phyloP scores from a whole-genome alignment of 139 green algal genomes.

The Coccomyxa sp. region DNA sequence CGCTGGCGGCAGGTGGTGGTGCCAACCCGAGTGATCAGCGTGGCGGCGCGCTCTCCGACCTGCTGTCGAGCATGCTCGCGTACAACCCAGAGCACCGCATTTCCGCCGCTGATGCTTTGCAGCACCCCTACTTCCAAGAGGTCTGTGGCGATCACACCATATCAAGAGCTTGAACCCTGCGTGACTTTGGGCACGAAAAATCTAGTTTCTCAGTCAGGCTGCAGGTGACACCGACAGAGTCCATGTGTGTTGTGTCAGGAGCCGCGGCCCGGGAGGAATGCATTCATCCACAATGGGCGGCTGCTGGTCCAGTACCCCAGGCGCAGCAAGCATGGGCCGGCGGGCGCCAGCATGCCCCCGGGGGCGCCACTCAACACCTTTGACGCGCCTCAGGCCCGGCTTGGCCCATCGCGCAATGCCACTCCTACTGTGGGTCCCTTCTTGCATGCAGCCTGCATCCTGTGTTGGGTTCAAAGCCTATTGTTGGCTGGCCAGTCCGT shows the following conservation, averaged over 20 bases:
- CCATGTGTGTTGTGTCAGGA: slow-evolving; percentile 6
- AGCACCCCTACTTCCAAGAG: slow-evolving; percentile 51
- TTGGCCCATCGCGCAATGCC: no score
- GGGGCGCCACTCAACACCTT: neutral
- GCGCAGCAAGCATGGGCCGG: neutral
- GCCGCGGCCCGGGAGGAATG: slow-evolving; percentile 33
- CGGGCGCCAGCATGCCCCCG: neutral
- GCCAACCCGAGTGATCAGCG: neutral
- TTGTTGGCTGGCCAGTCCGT: no score
- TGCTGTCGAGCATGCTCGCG: slow-evolving; percentile 46
- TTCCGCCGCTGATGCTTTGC: slow-evolving; percentile 49
- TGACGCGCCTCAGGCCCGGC: no score
- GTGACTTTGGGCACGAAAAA: no score
- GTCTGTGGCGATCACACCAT: neutral
- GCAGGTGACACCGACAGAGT: no score
- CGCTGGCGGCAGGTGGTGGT: neutral
- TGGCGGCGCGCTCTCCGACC: slow-evolving; percentile 21
- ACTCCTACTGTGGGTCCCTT: no score
- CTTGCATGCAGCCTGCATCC: no score
- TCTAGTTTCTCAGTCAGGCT: no score
- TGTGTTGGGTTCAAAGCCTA: no score
- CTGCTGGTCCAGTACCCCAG: slow-evolving; percentile 2
- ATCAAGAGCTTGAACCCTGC: neutral
- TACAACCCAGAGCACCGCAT: slow-evolving; percentile 53
- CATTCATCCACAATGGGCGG: slow-evolving; percentile 10